Evolutionary conservation across 306 rosid species (phyloP), one percentile per base, ranked within the genome.

Genomic region (Glycine tomentella): DNA sequence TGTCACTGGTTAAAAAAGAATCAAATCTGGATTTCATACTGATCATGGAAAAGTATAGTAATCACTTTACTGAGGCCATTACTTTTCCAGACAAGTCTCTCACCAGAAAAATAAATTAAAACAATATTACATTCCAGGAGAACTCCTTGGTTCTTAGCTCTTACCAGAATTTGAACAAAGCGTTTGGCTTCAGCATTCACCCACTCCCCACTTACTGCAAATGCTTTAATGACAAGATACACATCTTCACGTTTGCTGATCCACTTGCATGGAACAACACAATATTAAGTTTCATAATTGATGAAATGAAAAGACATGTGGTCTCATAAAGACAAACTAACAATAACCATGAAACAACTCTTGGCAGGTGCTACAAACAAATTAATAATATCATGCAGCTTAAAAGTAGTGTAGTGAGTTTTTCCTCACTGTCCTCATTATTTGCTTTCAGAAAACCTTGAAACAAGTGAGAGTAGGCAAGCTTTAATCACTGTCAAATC

Each of bases 1-100:
- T 95, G 99, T 95, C 98, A 95, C 97, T 93, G 97, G 86, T 90
- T 79, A 66, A 84, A 87, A 86, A 85, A 89, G 83, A 89, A 95
- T 95, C 92, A 95, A 87, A 87, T 83, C 87, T 71, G 79, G 78
- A 81, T 88, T 77, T 83, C 64, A 64, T 71, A 48, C 52, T 52
- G 67, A 50, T 55, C 31, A 69, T 58, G 68, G 52, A 77, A 69
- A 62, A 77, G 38, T 72, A 72, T 72, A 79, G 44, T 34, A 74
- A 56, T 46, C 75, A 49, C 61, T 9, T 34, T 83, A 83, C 15
- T n/a, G 36, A 42, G 49, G 72, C 42, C 51, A 42, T 49, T 71
- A 33, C 52, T 15, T 58, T 78, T 72, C 76, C n/a, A 55, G 8
- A 73, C 31, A 56, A 81, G 65, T 17, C 40, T 3, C 38, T 20